Evolutionary conservation across 192 early-diverging fungal genomes (phyloP), one percentile per base, ranked within the genome.

Genomic region (Entrophospora sp.): DNA sequence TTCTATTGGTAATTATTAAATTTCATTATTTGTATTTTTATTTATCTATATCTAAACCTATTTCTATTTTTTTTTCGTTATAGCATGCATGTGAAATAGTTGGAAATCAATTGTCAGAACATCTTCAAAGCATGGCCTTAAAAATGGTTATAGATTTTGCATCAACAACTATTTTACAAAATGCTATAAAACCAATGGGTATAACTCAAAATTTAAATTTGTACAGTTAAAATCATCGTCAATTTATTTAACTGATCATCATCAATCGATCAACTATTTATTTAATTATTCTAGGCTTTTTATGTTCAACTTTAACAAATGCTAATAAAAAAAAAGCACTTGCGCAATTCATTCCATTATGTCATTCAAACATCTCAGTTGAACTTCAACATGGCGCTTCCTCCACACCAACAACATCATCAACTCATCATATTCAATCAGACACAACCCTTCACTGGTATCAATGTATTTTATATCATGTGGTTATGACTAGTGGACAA

Each of bases 361-460:
- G 86, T 28, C 66, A 70, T 28, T 48, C 67, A 9, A 67, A 79
- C 13, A 92, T 93, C 38, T 49, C 74, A 24, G 70, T 61, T 8
- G 91, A 93, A 61, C 58, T 93, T 31, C 73, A 81, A 34, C 75
- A 83, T 25, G 87, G 84, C 14, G 91, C 90, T 30, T 71, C 76
- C 2, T 77, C 83, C 0, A 70, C 70, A 4, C 77, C 79, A 13
- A 75, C 81, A 0, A 66, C 76, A 38, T 66, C 76, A 13, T 65
- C 73, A 38, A 83, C 76, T 2, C 76, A 73, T 9, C 68, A 67
- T 34, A 69, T 68, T 35, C 75, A 69, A 69, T 81, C 82, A 4
- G 87, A 88, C 67, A 73, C 88, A 0, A 81, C 76, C 8, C 69
- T 92, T 27, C 91, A 93, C 68, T 93, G 91, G 84, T 82, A 86